phyloP scores from a whole-genome alignment of 1,139 yeast species.

The Hanseniaspora uvarum region DNA sequence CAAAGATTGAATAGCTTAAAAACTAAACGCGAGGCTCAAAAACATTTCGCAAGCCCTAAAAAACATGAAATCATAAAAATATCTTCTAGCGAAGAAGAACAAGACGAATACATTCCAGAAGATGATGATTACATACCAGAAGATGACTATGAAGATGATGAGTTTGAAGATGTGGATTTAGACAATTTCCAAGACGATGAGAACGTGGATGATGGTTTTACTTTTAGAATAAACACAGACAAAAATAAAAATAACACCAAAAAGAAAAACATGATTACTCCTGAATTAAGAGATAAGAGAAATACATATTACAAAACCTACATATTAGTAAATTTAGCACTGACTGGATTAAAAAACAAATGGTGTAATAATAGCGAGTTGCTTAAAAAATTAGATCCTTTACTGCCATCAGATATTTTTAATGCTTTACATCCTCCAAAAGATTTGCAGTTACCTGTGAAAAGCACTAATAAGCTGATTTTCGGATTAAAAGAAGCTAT shows the following conservation, averaged over 20 bases:
- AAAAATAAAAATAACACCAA: constrained; percentile 18
- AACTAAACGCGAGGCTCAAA: constrained; percentile 15
- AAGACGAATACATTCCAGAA: constrained; percentile 21
- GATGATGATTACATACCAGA: constrained; percentile 26
- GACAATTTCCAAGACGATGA: constrained; percentile 27
- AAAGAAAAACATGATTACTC: constrained; percentile 35
- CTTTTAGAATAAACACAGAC: constrained; percentile 7
- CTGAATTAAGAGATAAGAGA: constrained; percentile 45
- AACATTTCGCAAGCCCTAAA: constrained; percentile 2
- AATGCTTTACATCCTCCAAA: constrained; percentile 41
- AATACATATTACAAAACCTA: constrained; percentile 49
- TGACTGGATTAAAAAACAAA: constrained; percentile 56
- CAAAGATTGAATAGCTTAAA: constrained; percentile 11
- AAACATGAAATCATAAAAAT: constrained; percentile 14
- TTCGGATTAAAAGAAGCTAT: constrained; percentile 64
- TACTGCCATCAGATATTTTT: constrained; percentile 41
- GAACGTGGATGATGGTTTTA: constrained; percentile 23
- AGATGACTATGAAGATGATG: constrained; percentile 33
- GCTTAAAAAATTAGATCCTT: constrained; percentile 34
- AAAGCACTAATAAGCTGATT: constrained; percentile 57
- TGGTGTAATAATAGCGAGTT: constrained; percentile 57
- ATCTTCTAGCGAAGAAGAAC: constrained; percentile 2
- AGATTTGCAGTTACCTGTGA: constrained; percentile 31
- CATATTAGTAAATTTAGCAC: constrained; percentile 48
- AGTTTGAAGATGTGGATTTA: constrained; percentile 37